These are phyloP conservation scores for Botrytis elliptica DNA, from an alignment of 2,329 filamentous ascomycete species.

Conservation along the genomic window DNA sequence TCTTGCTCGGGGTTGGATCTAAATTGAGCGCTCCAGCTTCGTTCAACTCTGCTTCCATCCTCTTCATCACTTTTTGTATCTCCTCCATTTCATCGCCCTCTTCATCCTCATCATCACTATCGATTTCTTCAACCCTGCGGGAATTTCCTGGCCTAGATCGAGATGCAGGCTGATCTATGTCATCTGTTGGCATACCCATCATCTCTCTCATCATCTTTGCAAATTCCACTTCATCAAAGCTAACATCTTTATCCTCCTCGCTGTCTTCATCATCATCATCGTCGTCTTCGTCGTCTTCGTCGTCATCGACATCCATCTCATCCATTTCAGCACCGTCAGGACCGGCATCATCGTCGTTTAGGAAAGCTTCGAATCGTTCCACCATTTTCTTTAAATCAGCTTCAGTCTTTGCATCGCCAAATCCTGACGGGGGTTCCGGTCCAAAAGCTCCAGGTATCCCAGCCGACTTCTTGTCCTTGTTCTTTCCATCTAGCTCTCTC, in stretches of 20 bases:
- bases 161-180: conserved; percentile 18
- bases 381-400: conserved; percentile 87
- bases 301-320: conserved; percentile 63
- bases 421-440: conserved; percentile 43
- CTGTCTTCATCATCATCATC: conserved; percentile 55
- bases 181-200: conserved; percentile 63
- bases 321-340: conserved; percentile 72
- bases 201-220: conserved; percentile 86
- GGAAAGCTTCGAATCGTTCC: conserved; percentile 85
- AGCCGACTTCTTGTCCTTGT: conserved; percentile 42
- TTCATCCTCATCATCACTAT: conserved; percentile 41
- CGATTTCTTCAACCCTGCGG: conserved; percentile 31
- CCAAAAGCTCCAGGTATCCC: conserved; percentile 32
- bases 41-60: conserved; percentile 73
- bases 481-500: conserved; percentile 63
- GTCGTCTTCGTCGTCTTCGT: conserved; percentile 52
- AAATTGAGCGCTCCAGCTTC: conserved; percentile 64
- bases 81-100: conserved; percentile 52
- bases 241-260: conserved; percentile 71
- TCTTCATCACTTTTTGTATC: conserved; percentile 62
- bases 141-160: conserved; percentile 16
- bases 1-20: conserved; percentile 42
- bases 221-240: conserved; percentile 84
- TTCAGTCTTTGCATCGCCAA: conserved; percentile 67
- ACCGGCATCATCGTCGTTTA: conserved; percentile 82